These are phyloP conservation scores for Rhizophora mangle DNA, from an alignment of 345 rosid species.

Conservation along the genomic window DNA sequence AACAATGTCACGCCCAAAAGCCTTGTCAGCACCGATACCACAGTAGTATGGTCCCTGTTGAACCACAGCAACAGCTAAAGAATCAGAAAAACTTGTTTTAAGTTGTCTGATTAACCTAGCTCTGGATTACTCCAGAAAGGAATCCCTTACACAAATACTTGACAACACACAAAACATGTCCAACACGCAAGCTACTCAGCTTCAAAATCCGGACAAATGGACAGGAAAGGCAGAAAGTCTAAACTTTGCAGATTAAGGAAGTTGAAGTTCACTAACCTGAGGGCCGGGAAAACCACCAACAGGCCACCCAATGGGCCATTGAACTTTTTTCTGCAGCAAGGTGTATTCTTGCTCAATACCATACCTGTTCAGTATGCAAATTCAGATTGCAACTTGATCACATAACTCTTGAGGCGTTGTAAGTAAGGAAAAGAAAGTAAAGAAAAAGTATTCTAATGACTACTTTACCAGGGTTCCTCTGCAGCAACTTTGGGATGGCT, in stretches of 20 bases:
- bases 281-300: constrained; percentile 90
- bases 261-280: constrained; percentile 42
- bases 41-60: constrained; percentile 94
- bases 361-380: constrained; percentile 39
- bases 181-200: too few relatives aligned
- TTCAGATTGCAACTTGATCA: background rate
- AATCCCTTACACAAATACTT: too few relatives aligned
- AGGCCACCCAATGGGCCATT: constrained; percentile 97
- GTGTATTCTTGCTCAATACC: constrained; percentile 94
- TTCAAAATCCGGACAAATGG: too few relatives aligned
- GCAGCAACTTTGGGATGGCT: constrained; percentile 58
- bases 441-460: too few relatives aligned
- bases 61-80: too few relatives aligned
- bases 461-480: constrained; percentile 64
- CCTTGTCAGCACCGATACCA: constrained; percentile 76
- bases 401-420: background rate
- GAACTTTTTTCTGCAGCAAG: constrained; percentile 73
- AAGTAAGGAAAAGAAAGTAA: background rate
- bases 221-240: background rate
- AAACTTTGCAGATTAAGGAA: background rate
- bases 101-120: too few relatives aligned
- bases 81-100: too few relatives aligned
- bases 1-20: constrained; percentile 86
- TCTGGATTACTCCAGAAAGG: too few relatives aligned
- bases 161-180: too few relatives aligned